Base-by-base conservation (phyloP, 2,329 filamentous ascomycete species). In the Fusarium sp. region DNA sequence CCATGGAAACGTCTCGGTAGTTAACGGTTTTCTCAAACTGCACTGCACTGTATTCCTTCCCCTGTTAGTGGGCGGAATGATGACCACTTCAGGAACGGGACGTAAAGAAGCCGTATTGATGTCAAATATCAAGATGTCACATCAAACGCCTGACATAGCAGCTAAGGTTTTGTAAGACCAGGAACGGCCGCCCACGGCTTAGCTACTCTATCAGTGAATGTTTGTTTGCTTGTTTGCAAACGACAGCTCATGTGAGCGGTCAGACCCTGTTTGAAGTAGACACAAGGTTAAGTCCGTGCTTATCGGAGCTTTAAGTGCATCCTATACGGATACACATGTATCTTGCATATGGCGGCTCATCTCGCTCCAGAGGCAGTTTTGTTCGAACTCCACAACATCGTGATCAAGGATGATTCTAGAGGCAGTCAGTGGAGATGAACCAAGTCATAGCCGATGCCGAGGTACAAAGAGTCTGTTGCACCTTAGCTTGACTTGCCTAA, bases 11-110 rank as follows among this genome's bases (percentile, higher is more conserved):
- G 26, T 35, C 37, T 70, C 48, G 56, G 57, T 41, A 63, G 49
- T 67, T 50, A 24, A 48, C 15, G 48, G 33, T 22, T 15, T 44
- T 37, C 8, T n/a, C 19, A 33, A 49, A 32, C 47, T 19, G 20
- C 28, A 30, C 28, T 30, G 28, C 28, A 30, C 24, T 50, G 24
- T 28, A 24, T 20, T 28, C 48, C 30, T 33, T 15, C 30, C 22
- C 32, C n/a, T 55, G 40, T 35, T 20, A 47, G 65, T 55, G 24
- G 24, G 20, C 52, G 62, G 52, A 63, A 47, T 67, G 51, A 54
- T 44, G 37, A 55, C 62, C 52, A 24, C 46, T 56, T 67, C 37
- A 40, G 47, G 56, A 51, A 40, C 47, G 32, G 44, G n/a, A 55
- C 37, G 35, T 40, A 51, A 40, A 56, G 52, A 43, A 41, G 20